phyloP scores from a whole-genome alignment of 345 rosid species.

The Clarkia xantiana region DNA sequence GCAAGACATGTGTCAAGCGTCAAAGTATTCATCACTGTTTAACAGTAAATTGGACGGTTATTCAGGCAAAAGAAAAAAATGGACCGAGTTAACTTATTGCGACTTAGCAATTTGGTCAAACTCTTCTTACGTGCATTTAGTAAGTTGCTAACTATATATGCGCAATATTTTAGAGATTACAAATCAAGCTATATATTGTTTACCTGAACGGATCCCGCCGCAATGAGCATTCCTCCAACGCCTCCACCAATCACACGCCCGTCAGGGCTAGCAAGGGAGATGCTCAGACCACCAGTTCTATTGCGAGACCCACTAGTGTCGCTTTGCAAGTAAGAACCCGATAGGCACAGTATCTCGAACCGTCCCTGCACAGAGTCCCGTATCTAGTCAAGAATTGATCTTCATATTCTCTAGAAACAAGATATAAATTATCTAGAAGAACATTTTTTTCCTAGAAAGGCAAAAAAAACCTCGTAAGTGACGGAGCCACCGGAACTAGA shows the following conservation, averaged over 20 bases:
- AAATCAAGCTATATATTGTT: no score
- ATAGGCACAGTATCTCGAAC: conserved; percentile 73
- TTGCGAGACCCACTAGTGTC: conserved; percentile 32
- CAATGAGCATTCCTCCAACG: conserved; percentile 80
- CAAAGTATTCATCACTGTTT: no score
- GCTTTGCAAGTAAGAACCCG: conserved; percentile 53
- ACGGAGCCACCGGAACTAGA: conserved; percentile 62
- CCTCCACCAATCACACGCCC: conserved; percentile 95
- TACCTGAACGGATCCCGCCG: conserved; percentile 89
- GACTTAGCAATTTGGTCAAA: no score
- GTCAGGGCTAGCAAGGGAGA: conserved; percentile 85
- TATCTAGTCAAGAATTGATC: background rate
- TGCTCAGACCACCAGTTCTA: conserved; percentile 63
- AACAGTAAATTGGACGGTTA: no score
- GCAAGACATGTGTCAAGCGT: no score
- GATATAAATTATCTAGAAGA: background rate
- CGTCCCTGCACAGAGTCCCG: conserved; percentile 50
- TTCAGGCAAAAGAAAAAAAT: no score
- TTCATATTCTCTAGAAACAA: background rate
- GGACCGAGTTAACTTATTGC: no score
- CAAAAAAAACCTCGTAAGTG: conserved; percentile 65
- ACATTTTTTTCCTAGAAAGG: no score
- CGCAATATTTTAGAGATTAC: no score
- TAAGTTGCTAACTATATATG: no score
- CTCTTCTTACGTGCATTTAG: no score